A percentile compares a stretch with the other conserved stretches of the same genome.
Evolutionary conservation across 2,329 filamentous ascomycete genomes (phyloP).

Genomic region (Xylaria sp.): DNA sequence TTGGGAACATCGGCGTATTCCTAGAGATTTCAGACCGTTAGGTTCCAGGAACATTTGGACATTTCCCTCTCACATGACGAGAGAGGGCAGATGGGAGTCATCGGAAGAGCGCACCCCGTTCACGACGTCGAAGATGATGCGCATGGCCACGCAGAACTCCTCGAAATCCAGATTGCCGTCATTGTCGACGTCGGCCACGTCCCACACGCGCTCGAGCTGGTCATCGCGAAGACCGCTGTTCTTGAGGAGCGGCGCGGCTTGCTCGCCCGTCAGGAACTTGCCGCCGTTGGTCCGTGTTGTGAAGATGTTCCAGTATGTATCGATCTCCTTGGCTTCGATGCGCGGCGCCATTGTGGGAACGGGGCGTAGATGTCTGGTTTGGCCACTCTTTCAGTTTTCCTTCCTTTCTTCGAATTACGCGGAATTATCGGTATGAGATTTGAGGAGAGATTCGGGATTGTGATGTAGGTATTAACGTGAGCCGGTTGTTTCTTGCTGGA

Average conservation of each 20-base stretch:
- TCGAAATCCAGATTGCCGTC: slow-evolving; percentile 95
- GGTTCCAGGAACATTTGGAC: too few species aligned
- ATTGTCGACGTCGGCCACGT: slow-evolving; percentile 92
- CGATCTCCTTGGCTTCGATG: slow-evolving; percentile 58
- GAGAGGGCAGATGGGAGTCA: not conserved
- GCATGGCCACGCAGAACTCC: slow-evolving; percentile 98
- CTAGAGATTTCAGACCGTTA: slow-evolving; percentile 38
- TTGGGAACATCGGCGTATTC: slow-evolving; percentile 87
- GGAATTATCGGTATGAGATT: not conserved
- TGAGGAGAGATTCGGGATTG: not conserved
- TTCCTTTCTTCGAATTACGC: not conserved
- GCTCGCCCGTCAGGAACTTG: slow-evolving; percentile 56
- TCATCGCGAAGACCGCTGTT: slow-evolving; percentile 58
- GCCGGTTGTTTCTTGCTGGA: not conserved
- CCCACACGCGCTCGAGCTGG: slow-evolving; percentile 96
- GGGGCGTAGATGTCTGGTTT: not conserved
- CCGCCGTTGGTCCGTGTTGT: slow-evolving; percentile 53
- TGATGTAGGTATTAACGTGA: not conserved
- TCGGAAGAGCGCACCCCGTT: slow-evolving; percentile 61
- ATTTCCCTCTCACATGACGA: too few species aligned
- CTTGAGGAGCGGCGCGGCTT: slow-evolving; percentile 57
- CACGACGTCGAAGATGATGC: slow-evolving; percentile 92
- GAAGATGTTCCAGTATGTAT: slow-evolving; percentile 64
- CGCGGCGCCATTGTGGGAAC: slow-evolving; percentile 48
- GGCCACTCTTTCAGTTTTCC: slow-evolving; percentile 1